A percentile compares a stretch with the other conserved stretches of the same genome.
Conservation (phyloP, 2,329 filamentous ascomycete genomes). For the Clonostachys rhizophaga region DNA sequence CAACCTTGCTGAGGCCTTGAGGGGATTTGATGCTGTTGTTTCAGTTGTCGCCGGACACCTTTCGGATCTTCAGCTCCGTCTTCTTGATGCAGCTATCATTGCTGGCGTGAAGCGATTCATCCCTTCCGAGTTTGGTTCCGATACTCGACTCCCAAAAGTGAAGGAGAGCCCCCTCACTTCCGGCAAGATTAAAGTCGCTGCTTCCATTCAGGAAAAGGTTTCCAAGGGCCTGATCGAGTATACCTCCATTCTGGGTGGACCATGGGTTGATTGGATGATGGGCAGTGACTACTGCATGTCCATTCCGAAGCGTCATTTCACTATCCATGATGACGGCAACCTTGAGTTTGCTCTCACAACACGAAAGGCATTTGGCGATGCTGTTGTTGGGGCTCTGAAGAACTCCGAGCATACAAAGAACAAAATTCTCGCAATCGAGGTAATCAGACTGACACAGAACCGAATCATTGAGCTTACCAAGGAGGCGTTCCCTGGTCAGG, state of each 20-base stretch:
- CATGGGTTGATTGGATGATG: not conserved
- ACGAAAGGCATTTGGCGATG: slow-evolving; percentile 37
- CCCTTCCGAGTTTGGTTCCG: slow-evolving; percentile 49
- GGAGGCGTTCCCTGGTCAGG: slow-evolving; percentile 36
- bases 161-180: slow-evolving; percentile 43
- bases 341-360: slow-evolving; percentile 39
- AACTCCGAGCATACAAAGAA: slow-evolving; percentile 50
- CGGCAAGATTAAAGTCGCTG: slow-evolving; percentile 37
- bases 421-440: slow-evolving; percentile 36
- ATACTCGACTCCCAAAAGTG: slow-evolving; percentile 21
- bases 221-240: slow-evolving; percentile 1
- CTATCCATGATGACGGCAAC: slow-evolving; percentile 41
- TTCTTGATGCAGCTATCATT: slow-evolving; percentile 54
- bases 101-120: slow-evolving; percentile 59
- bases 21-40: slow-evolving; percentile 53
- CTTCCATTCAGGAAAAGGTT: slow-evolving; percentile 32
- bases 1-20: slow-evolving; percentile 43
- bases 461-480: slow-evolving; percentile 39
- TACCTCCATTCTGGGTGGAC: not conserved
- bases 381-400: slow-evolving; percentile 40
- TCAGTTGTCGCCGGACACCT: slow-evolving; percentile 24
- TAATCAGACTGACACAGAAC: slow-evolving; percentile 37
- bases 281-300: not conserved
- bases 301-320: not conserved
- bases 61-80: slow-evolving; percentile 27